These are phyloP conservation scores for Hygrophorus russula DNA, from an alignment of 768 basidiomycete genomes.

Conservation along the genomic window DNA sequence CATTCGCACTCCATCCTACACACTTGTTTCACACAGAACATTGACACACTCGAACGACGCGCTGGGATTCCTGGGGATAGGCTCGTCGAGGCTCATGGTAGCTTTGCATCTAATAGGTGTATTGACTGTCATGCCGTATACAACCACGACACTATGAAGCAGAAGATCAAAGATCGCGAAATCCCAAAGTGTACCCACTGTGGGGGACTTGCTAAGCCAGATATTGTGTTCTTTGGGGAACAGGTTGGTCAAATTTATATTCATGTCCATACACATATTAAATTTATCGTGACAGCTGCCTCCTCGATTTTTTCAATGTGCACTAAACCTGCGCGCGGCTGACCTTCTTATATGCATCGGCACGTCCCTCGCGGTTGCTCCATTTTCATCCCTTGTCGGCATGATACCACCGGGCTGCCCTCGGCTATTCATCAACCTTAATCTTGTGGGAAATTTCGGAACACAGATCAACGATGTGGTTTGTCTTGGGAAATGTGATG, in stretches of 20 bases:
- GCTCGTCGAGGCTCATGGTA: conserved; percentile 93
- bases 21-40: conserved; percentile 84
- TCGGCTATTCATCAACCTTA: conserved; percentile 84
- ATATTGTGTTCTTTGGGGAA: conserved; percentile 92
- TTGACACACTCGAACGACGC: conserved; percentile 82
- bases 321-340: conserved; percentile 45
- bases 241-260: conserved; percentile 28
- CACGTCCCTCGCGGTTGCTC: conserved; percentile 79
- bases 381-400: conserved; percentile 71
- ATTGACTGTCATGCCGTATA: conserved; percentile 56
- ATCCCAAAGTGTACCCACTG: conserved; percentile 62
- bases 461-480: conserved; percentile 45
- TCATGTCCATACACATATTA: background rate
- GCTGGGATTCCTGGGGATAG: conserved; percentile 65
- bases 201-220: conserved; percentile 76
- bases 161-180: conserved; percentile 44
- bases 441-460: conserved; percentile 62
- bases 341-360: conserved; percentile 89
- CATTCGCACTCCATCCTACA: conserved; percentile 56
- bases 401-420: conserved; percentile 48
- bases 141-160: conserved; percentile 58
- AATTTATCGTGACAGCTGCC: conserved; percentile 48
- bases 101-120: conserved; percentile 82
- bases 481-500: conserved; percentile 62
- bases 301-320: conserved; percentile 44